Base-by-base conservation (phyloP, 495 filamentous ascomycete genomes). In the Neurospora tetraspora region DNA sequence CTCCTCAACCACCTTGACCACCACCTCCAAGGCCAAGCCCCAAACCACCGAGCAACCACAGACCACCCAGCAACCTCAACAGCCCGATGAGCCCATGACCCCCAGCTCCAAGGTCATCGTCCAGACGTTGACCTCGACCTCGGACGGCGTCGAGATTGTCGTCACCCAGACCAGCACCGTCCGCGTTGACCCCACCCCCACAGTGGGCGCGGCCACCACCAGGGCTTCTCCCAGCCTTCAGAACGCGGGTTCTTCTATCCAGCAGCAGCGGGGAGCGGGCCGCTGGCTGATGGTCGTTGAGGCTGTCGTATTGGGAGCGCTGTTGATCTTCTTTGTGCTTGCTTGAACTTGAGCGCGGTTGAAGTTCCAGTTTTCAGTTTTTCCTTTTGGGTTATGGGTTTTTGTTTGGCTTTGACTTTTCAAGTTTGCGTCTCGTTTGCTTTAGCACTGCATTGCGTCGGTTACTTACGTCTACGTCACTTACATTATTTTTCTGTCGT, bases 41-140 rank as follows among this genome's bases (percentile, higher is more conserved):
- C 6, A 70, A 18, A 69, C 71, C 7, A 47, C 72, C 12, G 71
- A 70, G 27, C 42, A 72, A 2, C 70, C 75, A 6, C 39, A 70
- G 31, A 73, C 42, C 14, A 53, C 75, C n/a, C n/a, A 70, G 42
- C 23, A 65, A 14, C 53, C 27, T 4, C 53, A 65, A 36, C 53
- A 65, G 14, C 53, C 53, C 53, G 27, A 65, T 16, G 27, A 18
- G 53, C 53, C 53, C 53, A 65, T 65, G 53, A 65, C 70, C n/a
- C 72, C 40, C 47, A 74, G 74, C 39, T 78, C 76, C 36, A 77
- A 69, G 47, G 45, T 73, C 31, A 70, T 78, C 3, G 45, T 74
- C 12, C 40, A 61, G 39, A 81, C 83, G 0, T 77, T 79, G 53
- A 83, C 81, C 11, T 80, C 77, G 11, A 85, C 82, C 0, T 75